Base-by-base conservation (phyloP, 495 filamentous ascomycete species). In the Penicillium odoratum region DNA sequence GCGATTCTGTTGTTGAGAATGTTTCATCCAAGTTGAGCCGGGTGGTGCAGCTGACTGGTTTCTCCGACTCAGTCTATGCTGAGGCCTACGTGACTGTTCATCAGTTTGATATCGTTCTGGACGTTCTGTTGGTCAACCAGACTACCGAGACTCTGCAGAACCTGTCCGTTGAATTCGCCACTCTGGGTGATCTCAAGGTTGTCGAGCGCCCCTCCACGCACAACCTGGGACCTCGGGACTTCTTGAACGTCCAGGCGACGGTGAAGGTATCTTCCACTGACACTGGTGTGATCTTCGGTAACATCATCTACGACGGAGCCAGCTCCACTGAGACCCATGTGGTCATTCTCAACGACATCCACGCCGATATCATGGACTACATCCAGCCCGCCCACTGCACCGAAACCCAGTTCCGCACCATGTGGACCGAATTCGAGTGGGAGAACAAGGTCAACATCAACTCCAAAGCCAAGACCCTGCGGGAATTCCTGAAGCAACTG, bases 351-450 rank as follows among this genome's bases (percentile, higher is more conserved):
- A 98, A 98, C 72, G 95, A 99, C 70, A 88, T 99, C 33, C 95
- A 98, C 70, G 94, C 97, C 58, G 95, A 99, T 70, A 98, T 99
- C 66, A 99, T 99, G 95, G 95, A 99, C 74, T 99, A 99, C 76
- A 99, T 99, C 64, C 93, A 98, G 66, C 95, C 95, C 7, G 95
- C 94, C 11, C 83, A 91, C 43, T 99, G 95, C 80, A 93, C 90
- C 13, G 95, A 99, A 80, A 97, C 93, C 34, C 92, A 98, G 68
- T 99, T 99, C 86, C 85, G 95, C 36, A 96, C 92, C 25, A 99
- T 99, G 95, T 99, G 95, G 95, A 98, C 95, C 33, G 95, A 99
- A 67, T 99, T 99, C 60, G 95, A 99, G 74, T 99, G 95, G 95
- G 95, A 99, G 81, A 99, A 99, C 80, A 99, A 99, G 83, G 94